A percentile compares a stretch with the other conserved stretches of the same genome.
phyloP scores from a whole-genome alignment of 805 yeast species.

The Nakazawaea ambrosiae region DNA sequence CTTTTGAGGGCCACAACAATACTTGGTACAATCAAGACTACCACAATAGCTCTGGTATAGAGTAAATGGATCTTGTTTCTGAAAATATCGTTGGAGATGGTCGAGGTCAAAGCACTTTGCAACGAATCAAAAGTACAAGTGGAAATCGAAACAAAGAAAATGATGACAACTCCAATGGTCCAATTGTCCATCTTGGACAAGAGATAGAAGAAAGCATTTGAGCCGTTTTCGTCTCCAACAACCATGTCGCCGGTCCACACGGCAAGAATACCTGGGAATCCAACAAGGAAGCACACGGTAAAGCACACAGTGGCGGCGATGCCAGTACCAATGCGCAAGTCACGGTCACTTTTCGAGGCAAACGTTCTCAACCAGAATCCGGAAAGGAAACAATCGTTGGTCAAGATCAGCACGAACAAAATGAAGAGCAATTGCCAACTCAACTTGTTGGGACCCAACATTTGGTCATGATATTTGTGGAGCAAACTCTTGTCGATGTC shows the following conservation, averaged over 20 bases:
- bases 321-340: conserved; percentile 66
- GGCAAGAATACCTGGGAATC: conserved; percentile 79
- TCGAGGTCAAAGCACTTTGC: conserved; percentile 83
- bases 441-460: conserved; percentile 57
- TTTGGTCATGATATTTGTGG: conserved; percentile 55
- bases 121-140: conserved; percentile 87
- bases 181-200: conserved; percentile 72
- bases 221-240: conserved; percentile 48
- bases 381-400: conserved; percentile 84
- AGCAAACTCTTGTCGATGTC: conserved; percentile 53
- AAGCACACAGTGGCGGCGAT: conserved; percentile 67
- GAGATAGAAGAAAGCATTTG: conserved; percentile 65
- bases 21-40: conserved; percentile 77
- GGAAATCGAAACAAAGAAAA: conserved; percentile 66
- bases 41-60: conserved; percentile 64
- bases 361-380: conserved; percentile 95
- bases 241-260: conserved; percentile 79
- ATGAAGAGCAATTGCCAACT: conserved; percentile 91
- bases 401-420: conserved; percentile 75
- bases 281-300: conserved; percentile 61
- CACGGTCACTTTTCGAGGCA: conserved; percentile 74
- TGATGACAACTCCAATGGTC: conserved; percentile 78
- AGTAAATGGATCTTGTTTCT: conserved; percentile 67
- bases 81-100: conserved; percentile 84
- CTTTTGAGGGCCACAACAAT: conserved; percentile 77